phyloP scores from a whole-genome alignment of 2,329 filamentous ascomycete genomes.

The Cytospora schulzeri region DNA sequence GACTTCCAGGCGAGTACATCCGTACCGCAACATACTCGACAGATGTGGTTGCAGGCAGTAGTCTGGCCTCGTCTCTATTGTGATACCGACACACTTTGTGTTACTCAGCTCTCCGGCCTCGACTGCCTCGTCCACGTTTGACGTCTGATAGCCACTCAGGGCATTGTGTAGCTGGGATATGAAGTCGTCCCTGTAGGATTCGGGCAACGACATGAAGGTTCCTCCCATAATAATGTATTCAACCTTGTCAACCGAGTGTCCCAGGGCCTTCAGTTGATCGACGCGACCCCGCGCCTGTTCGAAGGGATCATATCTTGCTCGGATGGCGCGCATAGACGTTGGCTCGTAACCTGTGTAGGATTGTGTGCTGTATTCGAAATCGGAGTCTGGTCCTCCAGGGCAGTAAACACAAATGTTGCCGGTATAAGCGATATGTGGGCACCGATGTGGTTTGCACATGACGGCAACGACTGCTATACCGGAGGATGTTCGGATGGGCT shows the following conservation, averaged over 20 bases:
- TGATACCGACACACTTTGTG: slow-evolving; percentile 97
- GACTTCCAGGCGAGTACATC: slow-evolving; percentile 90
- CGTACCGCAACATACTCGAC: slow-evolving; percentile 95
- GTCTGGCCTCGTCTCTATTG: slow-evolving; percentile 94
- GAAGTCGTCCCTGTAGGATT: slow-evolving; percentile 88
- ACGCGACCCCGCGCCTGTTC: slow-evolving; percentile 95
- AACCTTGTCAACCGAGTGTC: slow-evolving; percentile 97
- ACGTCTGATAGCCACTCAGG: slow-evolving; percentile 91
- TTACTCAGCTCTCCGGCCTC: slow-evolving; percentile 94
- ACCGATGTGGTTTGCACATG: slow-evolving; percentile 99
- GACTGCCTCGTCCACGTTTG: slow-evolving; percentile 93
- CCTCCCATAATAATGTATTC: slow-evolving; percentile 99
- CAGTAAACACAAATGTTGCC: slow-evolving; percentile 99
- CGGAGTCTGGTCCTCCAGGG: slow-evolving; percentile 93
- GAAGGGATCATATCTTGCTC: slow-evolving; percentile 95
- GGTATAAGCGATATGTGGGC: slow-evolving; percentile 96
- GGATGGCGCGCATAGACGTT: slow-evolving; percentile 96
- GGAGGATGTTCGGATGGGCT: slow-evolving; percentile 93
- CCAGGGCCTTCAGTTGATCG: slow-evolving; percentile 92
- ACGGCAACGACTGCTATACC: slow-evolving; percentile 98
- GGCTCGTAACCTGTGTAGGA: slow-evolving; percentile 99
- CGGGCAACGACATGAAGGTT: slow-evolving; percentile 95
- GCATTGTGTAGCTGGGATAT: slow-evolving; percentile 97
- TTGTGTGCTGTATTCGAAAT: slow-evolving; percentile 98
- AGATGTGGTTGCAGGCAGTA: slow-evolving; percentile 97